Evolutionary conservation across 2,329 filamentous ascomycete genomes (phyloP).

Genomic region (Trichoderma sp.): DNA sequence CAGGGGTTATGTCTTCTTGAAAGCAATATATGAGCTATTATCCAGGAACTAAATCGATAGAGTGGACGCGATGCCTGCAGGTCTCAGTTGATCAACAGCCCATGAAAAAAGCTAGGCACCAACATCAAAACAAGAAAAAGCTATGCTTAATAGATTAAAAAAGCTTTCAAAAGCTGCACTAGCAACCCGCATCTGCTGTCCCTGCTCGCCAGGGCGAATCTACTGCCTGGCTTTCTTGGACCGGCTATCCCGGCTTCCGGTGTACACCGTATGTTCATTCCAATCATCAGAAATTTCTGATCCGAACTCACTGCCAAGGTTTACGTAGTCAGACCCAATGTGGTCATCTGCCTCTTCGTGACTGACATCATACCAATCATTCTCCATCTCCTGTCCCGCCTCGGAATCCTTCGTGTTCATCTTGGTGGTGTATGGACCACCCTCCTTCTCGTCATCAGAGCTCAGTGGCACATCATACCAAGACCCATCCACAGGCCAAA

Average conservation of each 20-base stretch:
- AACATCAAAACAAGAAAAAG: neutral
- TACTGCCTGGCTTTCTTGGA: neutral
- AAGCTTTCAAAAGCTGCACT: neutral
- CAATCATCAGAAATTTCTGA: neutral
- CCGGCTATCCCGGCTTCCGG: neutral
- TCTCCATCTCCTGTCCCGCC: neutral
- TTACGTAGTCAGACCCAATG: neutral
- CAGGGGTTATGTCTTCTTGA: neutral
- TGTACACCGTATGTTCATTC: neutral
- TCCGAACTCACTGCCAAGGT: neutral
- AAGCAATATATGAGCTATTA: neutral
- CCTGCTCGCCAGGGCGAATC: neutral
- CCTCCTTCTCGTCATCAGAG: neutral
- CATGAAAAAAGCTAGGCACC: neutral
- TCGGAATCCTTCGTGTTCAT: neutral
- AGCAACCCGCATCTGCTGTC: neutral
- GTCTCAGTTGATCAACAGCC: neutral
- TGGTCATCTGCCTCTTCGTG: neutral
- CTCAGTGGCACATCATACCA: neutral
- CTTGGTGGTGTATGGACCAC: neutral
- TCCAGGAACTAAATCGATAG: neutral
- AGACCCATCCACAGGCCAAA: neutral
- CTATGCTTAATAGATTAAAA: neutral
- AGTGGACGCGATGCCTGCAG: neutral
- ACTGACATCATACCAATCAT: conserved; percentile 1